Base-by-base conservation (phyloP, 352 stramenopile species). In the Phytopythium litorale region DNA sequence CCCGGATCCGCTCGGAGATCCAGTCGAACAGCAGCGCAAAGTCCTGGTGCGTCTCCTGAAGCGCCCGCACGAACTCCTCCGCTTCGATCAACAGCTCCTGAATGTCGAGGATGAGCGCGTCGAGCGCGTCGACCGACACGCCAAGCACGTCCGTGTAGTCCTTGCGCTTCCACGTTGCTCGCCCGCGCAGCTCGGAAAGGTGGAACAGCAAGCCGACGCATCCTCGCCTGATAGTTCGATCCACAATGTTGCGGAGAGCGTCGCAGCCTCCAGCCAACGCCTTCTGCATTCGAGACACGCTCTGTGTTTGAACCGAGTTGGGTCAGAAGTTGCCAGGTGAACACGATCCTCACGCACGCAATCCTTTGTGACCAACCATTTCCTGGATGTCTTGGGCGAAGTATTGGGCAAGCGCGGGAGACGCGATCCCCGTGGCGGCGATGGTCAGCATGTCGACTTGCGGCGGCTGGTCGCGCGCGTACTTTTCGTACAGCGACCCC, bases 341-440 rank as follows among this genome's bases (percentile, higher is more conserved):
- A 21, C 13, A 62, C 23, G 9, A 7, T 13, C 28, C 30, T 32
- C 15, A 32, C 38, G 23, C 13, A n/a, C 16, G 11, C 12, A 25
- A 12, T 43, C 8, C 11, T 40, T n/a, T 12, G 16, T 49, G 40
- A 9, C 72, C 37, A 63, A 89, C 83, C 78, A 89, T 87, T 66
- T 91, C 84, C 51, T 91, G 81, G 51, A 92, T 92, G 59, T 92
- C 81, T 65, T 92, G 84, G 3, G 84, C 81, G 64, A 92, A 92
- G 50, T 88, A 92, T 56, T 92, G 84, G 1, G 79, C 78, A 7
- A 92, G 63, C 15, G 79, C 81, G 28, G 84, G 84, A 8, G 79
- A 67, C 23, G 76, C 79, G 51, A 90, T 86, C 0, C 84, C 84
- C 9, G 67, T 84, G 2, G 77, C 78, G 18, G 84, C 61, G 7